A percentile compares a stretch with the other conserved stretches of the same genome.
These are phyloP conservation scores for Ascobolus immersus DNA, from an alignment of 495 filamentous ascomycete species.

Conservation along the genomic window DNA sequence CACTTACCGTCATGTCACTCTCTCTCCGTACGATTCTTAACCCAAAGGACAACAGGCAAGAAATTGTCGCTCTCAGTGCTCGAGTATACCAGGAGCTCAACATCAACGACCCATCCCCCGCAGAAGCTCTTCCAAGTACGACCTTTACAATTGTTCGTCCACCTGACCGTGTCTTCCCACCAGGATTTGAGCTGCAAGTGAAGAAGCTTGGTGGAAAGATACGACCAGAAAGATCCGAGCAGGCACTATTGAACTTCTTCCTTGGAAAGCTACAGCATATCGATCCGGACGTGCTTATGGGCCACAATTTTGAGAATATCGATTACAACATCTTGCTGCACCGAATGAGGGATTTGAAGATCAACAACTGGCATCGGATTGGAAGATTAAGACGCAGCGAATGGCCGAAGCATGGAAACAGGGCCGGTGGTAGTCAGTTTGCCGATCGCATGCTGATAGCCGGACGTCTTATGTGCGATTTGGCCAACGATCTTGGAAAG, in stretches of 20 bases:
- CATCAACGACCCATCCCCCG: constrained; percentile 60
- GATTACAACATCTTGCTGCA: constrained; percentile 78
- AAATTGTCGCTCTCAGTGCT: constrained; percentile 72
- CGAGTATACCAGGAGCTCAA: constrained; percentile 79
- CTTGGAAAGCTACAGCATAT: constrained; percentile 50
- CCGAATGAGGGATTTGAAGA: constrained; percentile 70
- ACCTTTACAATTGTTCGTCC: constrained; percentile 85
- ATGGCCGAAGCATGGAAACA: constrained; percentile 77
- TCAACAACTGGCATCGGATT: constrained; percentile 74
- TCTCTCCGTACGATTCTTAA: constrained; percentile 72
- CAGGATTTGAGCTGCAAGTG: constrained; percentile 56
- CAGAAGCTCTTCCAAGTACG: constrained; percentile 66
- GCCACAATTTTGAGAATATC: constrained; percentile 89
- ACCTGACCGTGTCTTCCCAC: constrained; percentile 42
- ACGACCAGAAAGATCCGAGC: constrained; percentile 57
- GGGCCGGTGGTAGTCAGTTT: constrained; percentile 67
- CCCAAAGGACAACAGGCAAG: constrained; percentile 82
- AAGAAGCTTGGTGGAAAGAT: constrained; percentile 40
- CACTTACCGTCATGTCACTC: constrained; percentile 82
- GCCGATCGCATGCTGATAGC: constrained; percentile 71
- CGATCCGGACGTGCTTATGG: constrained; percentile 83
- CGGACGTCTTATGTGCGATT: constrained; percentile 74
- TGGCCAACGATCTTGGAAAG: constrained; percentile 90
- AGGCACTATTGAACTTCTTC: constrained; percentile 60
- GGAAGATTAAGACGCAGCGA: constrained; percentile 57